Conservation (phyloP, 129 eudicot species). For the Arctium lappa region DNA sequence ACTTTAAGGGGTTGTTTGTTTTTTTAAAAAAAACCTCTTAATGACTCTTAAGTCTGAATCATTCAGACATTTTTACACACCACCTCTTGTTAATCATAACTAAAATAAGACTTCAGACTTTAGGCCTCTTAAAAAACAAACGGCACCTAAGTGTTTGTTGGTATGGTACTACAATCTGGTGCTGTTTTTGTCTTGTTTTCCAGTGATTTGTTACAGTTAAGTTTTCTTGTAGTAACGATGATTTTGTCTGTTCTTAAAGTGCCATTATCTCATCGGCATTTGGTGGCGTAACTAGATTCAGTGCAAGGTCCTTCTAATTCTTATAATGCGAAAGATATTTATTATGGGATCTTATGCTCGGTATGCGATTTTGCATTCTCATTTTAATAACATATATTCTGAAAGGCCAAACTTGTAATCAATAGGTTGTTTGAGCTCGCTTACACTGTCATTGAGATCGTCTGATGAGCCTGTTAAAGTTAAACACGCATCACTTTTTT, state of each 20-base stretch:
- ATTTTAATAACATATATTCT: neutral
- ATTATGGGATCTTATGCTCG: constrained; percentile 30
- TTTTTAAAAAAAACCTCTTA: no score
- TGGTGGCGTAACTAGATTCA: constrained; percentile 22
- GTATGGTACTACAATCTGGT: no score
- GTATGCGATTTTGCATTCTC: constrained; percentile 53
- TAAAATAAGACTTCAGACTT: no score
- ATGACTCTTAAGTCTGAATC: no score
- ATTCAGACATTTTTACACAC: no score
- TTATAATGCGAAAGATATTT: constrained; percentile 32
- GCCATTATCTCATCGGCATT: constrained; percentile 12
- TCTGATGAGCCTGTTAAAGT: neutral
- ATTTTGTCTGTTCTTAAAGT: constrained; percentile 29
- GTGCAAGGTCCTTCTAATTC: constrained; percentile 28
- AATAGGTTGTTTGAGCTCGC: neutral
- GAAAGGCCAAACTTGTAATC: neutral
- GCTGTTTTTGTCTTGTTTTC: no score
- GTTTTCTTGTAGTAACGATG: neutral
- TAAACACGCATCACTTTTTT: constrained; percentile 11
- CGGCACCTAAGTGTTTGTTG: no score
- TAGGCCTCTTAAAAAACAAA: no score
- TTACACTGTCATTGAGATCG: neutral
- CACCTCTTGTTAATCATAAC: no score
- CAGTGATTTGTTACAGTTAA: neutral
- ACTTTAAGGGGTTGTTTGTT: no score